These are phyloP conservation scores for Corylus americana DNA, from an alignment of 306 rosid genomes.

Conservation along the genomic window DNA sequence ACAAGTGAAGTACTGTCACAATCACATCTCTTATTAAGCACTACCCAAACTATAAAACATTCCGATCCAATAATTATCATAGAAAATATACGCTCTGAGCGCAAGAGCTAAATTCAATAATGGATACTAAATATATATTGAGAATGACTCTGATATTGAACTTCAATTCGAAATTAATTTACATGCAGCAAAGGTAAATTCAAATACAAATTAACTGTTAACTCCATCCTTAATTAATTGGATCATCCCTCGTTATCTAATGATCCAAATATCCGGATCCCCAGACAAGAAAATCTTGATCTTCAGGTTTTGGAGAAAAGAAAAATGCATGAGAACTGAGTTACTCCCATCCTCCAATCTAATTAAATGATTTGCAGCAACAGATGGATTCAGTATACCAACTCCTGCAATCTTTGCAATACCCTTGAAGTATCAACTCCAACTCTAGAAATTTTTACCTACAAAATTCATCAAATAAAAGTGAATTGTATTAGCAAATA, in stretches of 20 bases:
- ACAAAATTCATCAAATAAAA: background rate
- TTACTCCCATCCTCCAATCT: background rate
- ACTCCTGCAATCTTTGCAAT: constrained; percentile 47
- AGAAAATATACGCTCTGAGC: no score
- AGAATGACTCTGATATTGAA: background rate
- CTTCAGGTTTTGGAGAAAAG: no score
- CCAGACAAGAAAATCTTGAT: no score
- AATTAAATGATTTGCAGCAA: background rate
- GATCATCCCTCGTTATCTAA: background rate
- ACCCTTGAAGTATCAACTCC: constrained; percentile 67
- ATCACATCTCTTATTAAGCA: no score
- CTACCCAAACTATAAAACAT: no score
- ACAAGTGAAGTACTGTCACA: no score
- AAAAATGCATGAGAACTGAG: no score
- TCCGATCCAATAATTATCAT: no score
- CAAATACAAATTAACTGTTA: background rate
- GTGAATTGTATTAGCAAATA: background rate
- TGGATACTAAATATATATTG: no score
- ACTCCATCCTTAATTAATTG: background rate
- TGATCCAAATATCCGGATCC: background rate
- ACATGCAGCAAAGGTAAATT: background rate
- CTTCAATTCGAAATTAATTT: background rate
- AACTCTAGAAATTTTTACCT: constrained; percentile 67
- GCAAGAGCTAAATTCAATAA: no score
- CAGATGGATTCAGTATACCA: constrained; percentile 20